Percentiles rank a stretch among this genome's conserved stretches.
These are phyloP conservation scores for Fusarium sp. DNA, from an alignment of 2,329 filamentous ascomycete species.

Conservation along the genomic window DNA sequence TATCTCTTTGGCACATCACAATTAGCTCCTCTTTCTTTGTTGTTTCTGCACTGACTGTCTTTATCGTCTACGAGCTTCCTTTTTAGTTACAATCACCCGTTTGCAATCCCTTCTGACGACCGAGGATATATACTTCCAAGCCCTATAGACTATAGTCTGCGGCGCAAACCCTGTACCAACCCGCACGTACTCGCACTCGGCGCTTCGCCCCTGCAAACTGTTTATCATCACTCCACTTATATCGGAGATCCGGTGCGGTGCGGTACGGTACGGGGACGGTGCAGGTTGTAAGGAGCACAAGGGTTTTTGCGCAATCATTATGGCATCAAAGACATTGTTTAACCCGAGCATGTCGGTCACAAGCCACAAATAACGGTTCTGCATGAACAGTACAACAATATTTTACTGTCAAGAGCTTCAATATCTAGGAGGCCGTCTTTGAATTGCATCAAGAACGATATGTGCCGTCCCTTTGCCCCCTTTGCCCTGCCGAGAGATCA, in stretches of 20 bases:
- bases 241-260: slow-evolving; percentile 32
- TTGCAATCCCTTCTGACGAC: not conserved
- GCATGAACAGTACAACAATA: not conserved
- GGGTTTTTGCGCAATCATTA: not conserved
- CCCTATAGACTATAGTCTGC: not conserved
- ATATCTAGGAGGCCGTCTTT: not conserved
- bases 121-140: not conserved
- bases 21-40: not conserved
- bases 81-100: not conserved
- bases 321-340: slow-evolving; percentile 9
- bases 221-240: slow-evolving; percentile 29
- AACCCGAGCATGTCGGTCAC: slow-evolving; percentile 5
- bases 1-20: not conserved
- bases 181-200: slow-evolving; percentile 19
- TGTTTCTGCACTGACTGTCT: not conserved
- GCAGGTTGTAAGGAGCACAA: not conserved
- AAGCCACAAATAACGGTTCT: slow-evolving; percentile 12
- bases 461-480: not conserved
- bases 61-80: not conserved
- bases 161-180: slow-evolving; percentile 1
- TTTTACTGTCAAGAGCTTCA: not conserved
- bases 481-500: slow-evolving; percentile 6
- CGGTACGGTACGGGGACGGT: not conserved
- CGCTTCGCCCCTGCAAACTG: slow-evolving; percentile 21
- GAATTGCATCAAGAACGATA: not conserved